Evolutionary conservation across 805 yeast genomes (phyloP).

Genomic region (Barnettozyma populi): DNA sequence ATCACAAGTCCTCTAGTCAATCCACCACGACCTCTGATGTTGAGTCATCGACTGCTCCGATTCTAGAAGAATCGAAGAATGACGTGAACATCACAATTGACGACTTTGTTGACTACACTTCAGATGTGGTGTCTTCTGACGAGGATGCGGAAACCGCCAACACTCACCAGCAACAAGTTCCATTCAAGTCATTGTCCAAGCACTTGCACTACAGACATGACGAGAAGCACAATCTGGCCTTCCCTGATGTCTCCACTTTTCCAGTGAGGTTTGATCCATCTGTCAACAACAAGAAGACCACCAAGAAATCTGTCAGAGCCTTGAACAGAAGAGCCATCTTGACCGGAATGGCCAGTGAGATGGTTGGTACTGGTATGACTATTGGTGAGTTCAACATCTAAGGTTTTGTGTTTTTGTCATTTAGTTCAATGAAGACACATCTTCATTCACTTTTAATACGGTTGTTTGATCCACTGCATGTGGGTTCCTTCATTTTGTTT

Average conservation of each 20-base stretch:
- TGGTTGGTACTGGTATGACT: constrained; percentile 27
- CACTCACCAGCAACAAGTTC: neutral
- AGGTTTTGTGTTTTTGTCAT: neutral
- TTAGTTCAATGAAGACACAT: neutral
- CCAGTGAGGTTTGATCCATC: constrained; percentile 25
- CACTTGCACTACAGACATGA: constrained; percentile 25
- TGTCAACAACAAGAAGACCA: constrained; percentile 4
- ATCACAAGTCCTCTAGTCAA: constrained; percentile 10
- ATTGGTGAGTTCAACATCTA: constrained; percentile 21
- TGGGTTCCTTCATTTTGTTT: neutral
- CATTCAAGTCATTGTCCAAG: constrained; percentile 10
- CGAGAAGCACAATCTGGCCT: constrained; percentile 26
- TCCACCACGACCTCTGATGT: constrained; percentile 1
- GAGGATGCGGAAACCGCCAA: constrained; percentile 7
- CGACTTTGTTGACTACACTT: constrained; percentile 17
- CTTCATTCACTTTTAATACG: neutral
- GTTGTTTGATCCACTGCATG: neutral
- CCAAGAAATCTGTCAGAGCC: constrained; percentile 17
- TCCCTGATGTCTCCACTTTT: constrained; percentile 26
- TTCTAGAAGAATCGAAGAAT: neutral
- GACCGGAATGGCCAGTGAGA: constrained; percentile 25
- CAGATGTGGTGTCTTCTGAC: constrained; percentile 15
- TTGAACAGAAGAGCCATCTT: constrained; percentile 26
- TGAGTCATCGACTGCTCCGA: constrained; percentile 4
- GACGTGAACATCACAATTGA: constrained; percentile 9